These are phyloP conservation scores for Coniophora puteana DNA, from an alignment of 1,284 basidiomycete genomes.

Conservation along the genomic window DNA sequence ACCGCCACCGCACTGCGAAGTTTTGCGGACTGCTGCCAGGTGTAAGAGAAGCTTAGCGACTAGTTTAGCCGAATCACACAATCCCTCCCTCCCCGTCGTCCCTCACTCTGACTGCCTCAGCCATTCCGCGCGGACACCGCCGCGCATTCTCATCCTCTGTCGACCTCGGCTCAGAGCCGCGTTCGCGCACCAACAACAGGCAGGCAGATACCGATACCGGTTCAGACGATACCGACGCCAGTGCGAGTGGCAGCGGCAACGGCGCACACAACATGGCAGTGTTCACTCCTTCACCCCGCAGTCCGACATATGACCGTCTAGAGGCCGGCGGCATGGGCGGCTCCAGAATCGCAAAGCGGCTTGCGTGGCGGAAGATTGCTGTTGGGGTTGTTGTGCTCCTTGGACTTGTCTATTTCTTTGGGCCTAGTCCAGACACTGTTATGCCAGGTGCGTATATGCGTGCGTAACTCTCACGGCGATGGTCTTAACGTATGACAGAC, in stretches of 20 bases:
- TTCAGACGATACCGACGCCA: neutral
- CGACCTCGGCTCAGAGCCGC: slow-evolving; percentile 19
- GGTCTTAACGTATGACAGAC: slow-evolving; percentile 9
- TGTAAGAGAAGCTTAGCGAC: neutral
- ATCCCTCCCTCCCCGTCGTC: neutral
- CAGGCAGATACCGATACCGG: slow-evolving; percentile 4
- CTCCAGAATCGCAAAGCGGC: slow-evolving; percentile 30
- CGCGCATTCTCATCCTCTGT: slow-evolving; percentile 27
- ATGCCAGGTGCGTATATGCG: slow-evolving; percentile 14
- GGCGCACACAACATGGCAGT: too few relatives aligned
- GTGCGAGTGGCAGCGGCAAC: neutral
- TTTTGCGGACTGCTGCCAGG: too few relatives aligned
- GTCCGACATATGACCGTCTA: slow-evolving; percentile 57
- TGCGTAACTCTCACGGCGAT: neutral
- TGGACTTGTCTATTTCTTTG: slow-evolving; percentile 59
- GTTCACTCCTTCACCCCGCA: slow-evolving; percentile 38
- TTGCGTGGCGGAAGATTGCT: slow-evolving; percentile 67
- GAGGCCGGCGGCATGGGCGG: slow-evolving; percentile 56
- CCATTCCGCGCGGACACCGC: slow-evolving; percentile 19
- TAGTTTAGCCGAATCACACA: neutral
- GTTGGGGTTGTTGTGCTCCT: slow-evolving; percentile 53
- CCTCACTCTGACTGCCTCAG: too few relatives aligned
- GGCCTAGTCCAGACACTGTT: slow-evolving; percentile 37
- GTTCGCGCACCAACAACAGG: slow-evolving; percentile 15
- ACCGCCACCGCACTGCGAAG: too few relatives aligned